Base-by-base conservation (phyloP, 352 stramenopile species). In the Phytophthora pseudosyringae region DNA sequence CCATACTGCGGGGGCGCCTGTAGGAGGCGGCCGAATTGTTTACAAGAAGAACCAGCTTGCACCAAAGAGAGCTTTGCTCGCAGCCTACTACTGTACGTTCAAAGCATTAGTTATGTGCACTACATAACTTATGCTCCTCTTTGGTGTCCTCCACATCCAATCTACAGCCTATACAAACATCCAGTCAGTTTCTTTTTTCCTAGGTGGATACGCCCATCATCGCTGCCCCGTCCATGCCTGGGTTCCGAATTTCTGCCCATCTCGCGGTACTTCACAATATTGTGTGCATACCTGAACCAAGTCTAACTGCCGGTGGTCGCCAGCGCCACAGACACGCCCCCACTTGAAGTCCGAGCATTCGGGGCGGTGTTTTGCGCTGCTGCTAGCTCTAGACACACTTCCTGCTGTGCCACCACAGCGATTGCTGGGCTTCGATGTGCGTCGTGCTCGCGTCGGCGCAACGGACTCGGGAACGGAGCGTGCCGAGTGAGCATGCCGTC, bases 101-200 rank as follows among this genome's bases (percentile, higher is more conserved):
- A 21, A 21, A 21, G 2, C 21, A 1, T 21, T 21, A 21, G 21
- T 21, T 21, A 21, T 21, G 21, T 21, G 21, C 1, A 21, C 2
- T 21, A 21, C 36, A 43, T 21, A 46, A 15, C 11, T 46, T 12
- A 36, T 1, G 32, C 32, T 1, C 12, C 21, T 21, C 21, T 21
- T 21, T 21, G 21, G 21, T 21, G 21, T 21, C 1, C 21, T 21
- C 21, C 21, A 21, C 21, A 21, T 21, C 21, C 21, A 21, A 21
- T 21, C 21, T 21, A 21, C 1, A 21, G 4, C 10, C 8, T 16
- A 53, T 70, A 61, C 47, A 60, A 51, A 59, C 13, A 10, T 4
- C 13, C 36, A 47, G 41, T 50, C 40, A 54, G 36, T 35, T 71
- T 65, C 57, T 66, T 59, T 66, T 59, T 71, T 60, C 26, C 53